Conservation (phyloP, 345 rosid species). For the Melaleuca alternifolia region DNA sequence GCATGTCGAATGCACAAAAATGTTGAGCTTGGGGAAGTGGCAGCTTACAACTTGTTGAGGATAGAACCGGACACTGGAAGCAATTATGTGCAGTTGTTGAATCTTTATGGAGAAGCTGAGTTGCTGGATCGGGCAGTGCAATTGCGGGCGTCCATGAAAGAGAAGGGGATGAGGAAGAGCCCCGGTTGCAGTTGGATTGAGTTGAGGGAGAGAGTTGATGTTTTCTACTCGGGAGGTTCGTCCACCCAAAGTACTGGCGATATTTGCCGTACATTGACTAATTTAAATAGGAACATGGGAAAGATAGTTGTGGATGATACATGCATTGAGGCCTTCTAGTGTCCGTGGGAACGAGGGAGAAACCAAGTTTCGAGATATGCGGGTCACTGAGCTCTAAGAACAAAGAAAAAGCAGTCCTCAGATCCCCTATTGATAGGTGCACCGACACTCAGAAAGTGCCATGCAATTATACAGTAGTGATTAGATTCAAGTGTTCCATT, state of each 20-base stretch:
- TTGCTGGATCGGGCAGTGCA: slow-evolving; percentile 49
- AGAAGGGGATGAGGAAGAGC: slow-evolving; percentile 50
- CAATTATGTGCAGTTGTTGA: slow-evolving; percentile 51
- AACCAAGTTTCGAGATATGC: background rate
- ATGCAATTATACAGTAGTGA: background rate
- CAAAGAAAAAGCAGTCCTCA: background rate
- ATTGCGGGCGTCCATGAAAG: slow-evolving; percentile 46
- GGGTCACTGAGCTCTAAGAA: background rate
- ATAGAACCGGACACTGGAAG: slow-evolving; percentile 51
- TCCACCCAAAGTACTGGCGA: slow-evolving; percentile 29
- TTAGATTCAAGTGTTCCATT: background rate
- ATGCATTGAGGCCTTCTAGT: slow-evolving; percentile 5
- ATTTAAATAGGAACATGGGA: slow-evolving; percentile 28
- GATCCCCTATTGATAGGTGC: background rate
- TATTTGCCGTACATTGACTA: slow-evolving; percentile 27
- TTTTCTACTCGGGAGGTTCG: slow-evolving; percentile 54
- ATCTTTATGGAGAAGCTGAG: slow-evolving; percentile 58
- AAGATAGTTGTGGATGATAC: slow-evolving; percentile 11
- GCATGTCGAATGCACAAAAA: slow-evolving; percentile 48
- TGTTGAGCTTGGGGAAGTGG: slow-evolving; percentile 53
- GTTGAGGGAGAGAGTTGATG: slow-evolving; percentile 22
- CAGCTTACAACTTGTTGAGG: slow-evolving; percentile 41
- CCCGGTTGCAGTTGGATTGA: slow-evolving; percentile 89
- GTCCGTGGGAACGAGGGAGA: background rate
- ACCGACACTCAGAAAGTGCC: background rate